These are phyloP conservation scores for Buddleja alternifolia DNA, from an alignment of 257 asterid species.

Conservation along the genomic window DNA sequence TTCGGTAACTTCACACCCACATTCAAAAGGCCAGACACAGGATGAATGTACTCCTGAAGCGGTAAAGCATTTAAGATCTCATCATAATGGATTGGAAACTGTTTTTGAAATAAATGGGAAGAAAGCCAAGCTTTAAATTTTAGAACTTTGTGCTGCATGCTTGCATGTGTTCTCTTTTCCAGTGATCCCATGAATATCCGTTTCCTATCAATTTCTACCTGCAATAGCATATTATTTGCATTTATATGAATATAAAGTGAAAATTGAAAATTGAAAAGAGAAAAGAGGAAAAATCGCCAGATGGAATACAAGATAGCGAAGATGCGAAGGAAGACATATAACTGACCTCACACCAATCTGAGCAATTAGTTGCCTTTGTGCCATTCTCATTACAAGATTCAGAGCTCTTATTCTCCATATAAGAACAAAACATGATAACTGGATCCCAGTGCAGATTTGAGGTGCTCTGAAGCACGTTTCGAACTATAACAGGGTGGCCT, in stretches of 20 bases:
- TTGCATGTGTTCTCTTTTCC: slow-evolving; percentile 70
- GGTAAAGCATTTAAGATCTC: slow-evolving; percentile 77
- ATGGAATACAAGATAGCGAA: slow-evolving; percentile 8
- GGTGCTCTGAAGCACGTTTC: slow-evolving; percentile 58
- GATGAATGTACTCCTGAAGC: slow-evolving; percentile 80
- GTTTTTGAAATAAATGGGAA: slow-evolving; percentile 70
- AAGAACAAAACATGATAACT: slow-evolving; percentile 66
- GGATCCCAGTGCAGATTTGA: slow-evolving; percentile 86
- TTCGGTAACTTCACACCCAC: slow-evolving; percentile 71
- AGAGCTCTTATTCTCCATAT: slow-evolving; percentile 70
- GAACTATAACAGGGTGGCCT: slow-evolving; percentile 91
- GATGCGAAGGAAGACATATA: slow-evolving; percentile 16
- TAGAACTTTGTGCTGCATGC: slow-evolving; percentile 55
- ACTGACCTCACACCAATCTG: slow-evolving; percentile 99
- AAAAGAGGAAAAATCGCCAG: too few species aligned
- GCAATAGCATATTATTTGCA: slow-evolving; percentile 35
- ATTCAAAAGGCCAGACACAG: slow-evolving; percentile 81
- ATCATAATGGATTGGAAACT: slow-evolving; percentile 76
- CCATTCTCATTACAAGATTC: slow-evolving; percentile 47
- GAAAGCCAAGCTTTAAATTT: slow-evolving; percentile 87
- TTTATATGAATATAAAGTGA: slow-evolving; percentile 13
- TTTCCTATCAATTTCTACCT: slow-evolving; percentile 82
- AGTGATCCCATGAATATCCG: slow-evolving; percentile 81
- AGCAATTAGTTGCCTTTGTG: slow-evolving; percentile 44
- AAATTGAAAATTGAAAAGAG: not conserved